Conservation (phyloP, 345 rosid species). For the Fremontodendron californicum region DNA sequence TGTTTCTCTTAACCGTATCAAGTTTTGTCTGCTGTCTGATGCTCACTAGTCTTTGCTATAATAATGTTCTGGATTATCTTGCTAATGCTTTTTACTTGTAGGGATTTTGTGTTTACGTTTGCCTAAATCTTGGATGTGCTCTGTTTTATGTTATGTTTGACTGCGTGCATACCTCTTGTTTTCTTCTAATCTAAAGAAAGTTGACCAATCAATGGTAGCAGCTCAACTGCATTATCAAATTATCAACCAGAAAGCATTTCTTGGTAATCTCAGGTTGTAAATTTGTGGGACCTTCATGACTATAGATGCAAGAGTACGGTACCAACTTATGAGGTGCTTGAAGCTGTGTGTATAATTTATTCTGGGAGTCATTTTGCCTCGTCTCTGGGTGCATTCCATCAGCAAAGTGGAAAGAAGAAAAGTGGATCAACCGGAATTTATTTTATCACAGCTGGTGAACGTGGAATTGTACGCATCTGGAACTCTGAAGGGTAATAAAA, state of each 20-base stretch:
- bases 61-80: not conserved
- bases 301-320: conserved; percentile 70
- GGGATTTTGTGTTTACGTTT: not conserved
- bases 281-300: conserved; percentile 84
- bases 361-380: conserved; percentile 52
- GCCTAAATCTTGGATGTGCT: not conserved
- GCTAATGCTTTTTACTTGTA: not conserved
- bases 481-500: conserved; percentile 66
- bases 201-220: not conserved
- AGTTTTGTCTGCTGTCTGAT: not conserved
- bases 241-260: conserved; percentile 2
- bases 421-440: conserved; percentile 33
- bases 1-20: not conserved
- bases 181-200: not conserved
- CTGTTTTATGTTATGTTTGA: not conserved
- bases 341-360: conserved; percentile 57
- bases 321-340: conserved; percentile 79
- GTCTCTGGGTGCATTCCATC: conserved; percentile 37
- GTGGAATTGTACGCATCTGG: conserved; percentile 82
- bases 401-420: conserved; percentile 40
- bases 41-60: not conserved
- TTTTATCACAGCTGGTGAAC: conserved; percentile 86
- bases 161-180: not conserved
- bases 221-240: conserved; percentile 1
- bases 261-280: conserved; percentile 65